Conservation (phyloP, 768 basidiomycete genomes). For the Thelephora ganbajun region DNA sequence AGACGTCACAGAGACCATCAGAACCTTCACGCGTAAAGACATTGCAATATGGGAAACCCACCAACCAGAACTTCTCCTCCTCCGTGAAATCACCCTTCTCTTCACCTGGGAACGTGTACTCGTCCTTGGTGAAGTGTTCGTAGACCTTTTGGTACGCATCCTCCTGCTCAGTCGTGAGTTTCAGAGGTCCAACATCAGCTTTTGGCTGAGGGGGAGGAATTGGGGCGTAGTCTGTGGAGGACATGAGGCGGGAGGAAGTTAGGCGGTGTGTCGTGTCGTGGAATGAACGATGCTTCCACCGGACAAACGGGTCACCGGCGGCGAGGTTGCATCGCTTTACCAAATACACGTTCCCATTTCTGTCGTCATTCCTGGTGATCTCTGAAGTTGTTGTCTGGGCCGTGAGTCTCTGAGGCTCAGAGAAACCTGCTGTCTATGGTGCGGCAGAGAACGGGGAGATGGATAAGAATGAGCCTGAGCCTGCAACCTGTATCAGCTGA, state of each 20-base stretch:
- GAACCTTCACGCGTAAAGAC: background rate
- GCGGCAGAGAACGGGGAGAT: no score
- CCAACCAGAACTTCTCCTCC: conserved; percentile 69
- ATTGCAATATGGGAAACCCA: conserved; percentile 16
- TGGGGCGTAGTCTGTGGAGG: conserved; percentile 5
- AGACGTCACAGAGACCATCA: background rate
- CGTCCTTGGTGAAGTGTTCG: conserved; percentile 35
- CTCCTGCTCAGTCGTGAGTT: conserved; percentile 30
- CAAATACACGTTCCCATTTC: conserved; percentile 2
- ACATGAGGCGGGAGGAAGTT: background rate
- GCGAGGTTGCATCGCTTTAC: conserved; percentile 1
- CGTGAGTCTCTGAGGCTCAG: no score
- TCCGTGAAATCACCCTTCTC: conserved; percentile 35
- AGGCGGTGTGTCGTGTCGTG: background rate
- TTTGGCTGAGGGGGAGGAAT: conserved; percentile 10
- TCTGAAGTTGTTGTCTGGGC: no score
- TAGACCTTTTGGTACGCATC: conserved; percentile 40
- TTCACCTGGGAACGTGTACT: conserved; percentile 36
- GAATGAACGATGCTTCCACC: background rate
- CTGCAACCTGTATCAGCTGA: background rate
- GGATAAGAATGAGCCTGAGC: background rate
- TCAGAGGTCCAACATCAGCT: conserved; percentile 7
- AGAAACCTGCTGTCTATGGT: no score
- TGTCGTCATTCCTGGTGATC: background rate
- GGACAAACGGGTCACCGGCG: background rate